Evolutionary conservation across 2,329 filamentous ascomycete species (phyloP).

Genomic region (Pseudogymnoascus sp.): DNA sequence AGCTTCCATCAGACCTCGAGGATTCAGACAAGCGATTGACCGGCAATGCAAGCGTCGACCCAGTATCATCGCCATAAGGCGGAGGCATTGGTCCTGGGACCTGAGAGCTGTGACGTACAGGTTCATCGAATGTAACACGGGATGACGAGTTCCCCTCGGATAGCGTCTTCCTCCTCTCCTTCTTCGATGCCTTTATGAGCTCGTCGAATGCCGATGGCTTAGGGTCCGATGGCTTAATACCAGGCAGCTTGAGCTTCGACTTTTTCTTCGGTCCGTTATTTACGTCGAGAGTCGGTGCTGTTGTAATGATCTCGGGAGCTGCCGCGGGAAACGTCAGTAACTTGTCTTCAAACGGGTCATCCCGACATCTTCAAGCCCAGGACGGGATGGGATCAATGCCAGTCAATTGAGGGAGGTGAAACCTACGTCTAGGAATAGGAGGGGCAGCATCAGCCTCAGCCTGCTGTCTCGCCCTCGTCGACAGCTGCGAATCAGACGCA

Average conservation of each 20-base stretch:
- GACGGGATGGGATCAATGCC: background rate
- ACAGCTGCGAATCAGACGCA: conserved; percentile 86
- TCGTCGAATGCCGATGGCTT: conserved; percentile 14
- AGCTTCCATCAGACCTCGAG: conserved; percentile 80
- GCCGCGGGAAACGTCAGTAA: conserved; percentile 10
- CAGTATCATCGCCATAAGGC: conserved; percentile 52
- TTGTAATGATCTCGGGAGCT: conserved; percentile 79
- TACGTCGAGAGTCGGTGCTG: conserved; percentile 68
- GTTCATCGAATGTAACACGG: conserved; percentile 54
- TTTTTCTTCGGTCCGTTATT: conserved; percentile 44
- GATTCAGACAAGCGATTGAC: conserved; percentile 70
- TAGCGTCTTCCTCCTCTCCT: conserved; percentile 36
- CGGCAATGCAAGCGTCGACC: conserved; percentile 54
- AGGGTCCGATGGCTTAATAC: conserved; percentile 17
- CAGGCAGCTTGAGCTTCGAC: conserved; percentile 45
- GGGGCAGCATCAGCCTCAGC: conserved; percentile 37
- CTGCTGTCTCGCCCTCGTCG: conserved; percentile 64
- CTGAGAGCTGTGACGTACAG: conserved; percentile 39
- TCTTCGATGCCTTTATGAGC: conserved; percentile 27
- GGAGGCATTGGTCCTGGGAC: conserved; percentile 41
- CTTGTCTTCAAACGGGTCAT: conserved; percentile 8
- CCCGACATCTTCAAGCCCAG: background rate
- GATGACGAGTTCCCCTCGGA: conserved; percentile 27
- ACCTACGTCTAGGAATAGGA: conserved; percentile 37
- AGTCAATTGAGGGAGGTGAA: background rate